Conservation (phyloP, 2,329 filamentous ascomycete species). For the Pleoardoris graminearum region DNA sequence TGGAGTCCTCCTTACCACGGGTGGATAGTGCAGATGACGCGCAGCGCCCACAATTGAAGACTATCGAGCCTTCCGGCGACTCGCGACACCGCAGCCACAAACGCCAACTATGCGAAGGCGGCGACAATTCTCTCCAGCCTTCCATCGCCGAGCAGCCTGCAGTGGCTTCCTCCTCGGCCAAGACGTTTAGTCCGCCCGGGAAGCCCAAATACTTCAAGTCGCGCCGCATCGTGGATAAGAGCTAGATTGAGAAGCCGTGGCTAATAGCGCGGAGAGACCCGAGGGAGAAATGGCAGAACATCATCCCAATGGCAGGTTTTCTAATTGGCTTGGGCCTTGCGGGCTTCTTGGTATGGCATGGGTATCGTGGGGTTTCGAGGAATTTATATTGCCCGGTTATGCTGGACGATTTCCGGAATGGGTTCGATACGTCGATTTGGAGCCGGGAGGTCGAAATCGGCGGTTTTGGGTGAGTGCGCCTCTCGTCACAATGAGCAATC, state of each 20-base stretch:
- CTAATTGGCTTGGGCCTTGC: slow-evolving; percentile 68
- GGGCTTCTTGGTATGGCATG: slow-evolving; percentile 75
- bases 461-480: slow-evolving; percentile 68
- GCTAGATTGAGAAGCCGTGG: slow-evolving; percentile 77
- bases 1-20: too few species aligned
- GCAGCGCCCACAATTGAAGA: too few species aligned
- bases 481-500: not conserved
- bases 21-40: too few species aligned
- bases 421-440: slow-evolving; percentile 66
- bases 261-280: slow-evolving; percentile 67
- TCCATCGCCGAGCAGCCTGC: not conserved
- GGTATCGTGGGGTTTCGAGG: slow-evolving; percentile 69
- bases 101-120: not conserved
- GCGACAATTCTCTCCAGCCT: too few species aligned
- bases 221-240: slow-evolving; percentile 67
- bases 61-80: too few species aligned
- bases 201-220: slow-evolving; percentile 62
- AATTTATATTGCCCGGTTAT: slow-evolving; percentile 74
- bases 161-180: not conserved
- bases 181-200: not conserved
- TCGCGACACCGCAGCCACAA: too few species aligned
- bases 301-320: slow-evolving; percentile 74
- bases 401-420: slow-evolving; percentile 65
- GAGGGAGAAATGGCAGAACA: slow-evolving; percentile 84
- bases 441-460: slow-evolving; percentile 74